phyloP scores from a whole-genome alignment of 495 filamentous ascomycete species.

The Aspergillus saccharolyticus region DNA sequence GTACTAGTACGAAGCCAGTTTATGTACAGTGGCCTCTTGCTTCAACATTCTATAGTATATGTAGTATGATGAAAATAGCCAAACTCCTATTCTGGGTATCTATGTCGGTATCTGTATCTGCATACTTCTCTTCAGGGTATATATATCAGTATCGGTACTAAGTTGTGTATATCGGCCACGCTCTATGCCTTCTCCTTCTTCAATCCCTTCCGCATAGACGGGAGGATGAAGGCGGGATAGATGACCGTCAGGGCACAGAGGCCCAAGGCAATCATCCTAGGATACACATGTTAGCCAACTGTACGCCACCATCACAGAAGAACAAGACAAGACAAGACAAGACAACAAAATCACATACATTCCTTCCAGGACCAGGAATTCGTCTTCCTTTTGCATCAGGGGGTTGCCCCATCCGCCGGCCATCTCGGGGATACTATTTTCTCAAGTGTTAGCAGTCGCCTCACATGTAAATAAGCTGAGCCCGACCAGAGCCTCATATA shows the following conservation, averaged over 20 bases:
- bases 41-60: too few species aligned
- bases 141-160: neutral
- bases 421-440: constrained; percentile 40
- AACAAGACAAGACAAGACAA: neutral
- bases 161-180: too few species aligned
- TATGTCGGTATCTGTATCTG: neutral
- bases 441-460: constrained; percentile 1
- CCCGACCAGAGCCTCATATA: too few species aligned
- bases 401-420: constrained; percentile 62
- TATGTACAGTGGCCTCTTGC: too few species aligned
- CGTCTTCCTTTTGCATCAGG: constrained; percentile 61
- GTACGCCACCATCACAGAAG: neutral
- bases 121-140: neutral
- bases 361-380: constrained; percentile 60
- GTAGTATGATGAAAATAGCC: too few species aligned
- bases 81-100: neutral
- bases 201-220: constrained; percentile 33
- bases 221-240: constrained; percentile 48
- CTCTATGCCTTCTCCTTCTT: constrained; percentile 14
- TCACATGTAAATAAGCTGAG: too few species aligned
- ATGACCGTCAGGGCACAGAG: constrained; percentile 41
- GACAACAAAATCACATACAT: constrained; percentile 42
- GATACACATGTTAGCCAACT: neutral
- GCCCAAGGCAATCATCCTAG: constrained; percentile 48
- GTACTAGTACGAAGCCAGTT: too few species aligned